These are phyloP conservation scores for Primulina eburnea DNA, from an alignment of 257 asterid species.

Conservation along the genomic window DNA sequence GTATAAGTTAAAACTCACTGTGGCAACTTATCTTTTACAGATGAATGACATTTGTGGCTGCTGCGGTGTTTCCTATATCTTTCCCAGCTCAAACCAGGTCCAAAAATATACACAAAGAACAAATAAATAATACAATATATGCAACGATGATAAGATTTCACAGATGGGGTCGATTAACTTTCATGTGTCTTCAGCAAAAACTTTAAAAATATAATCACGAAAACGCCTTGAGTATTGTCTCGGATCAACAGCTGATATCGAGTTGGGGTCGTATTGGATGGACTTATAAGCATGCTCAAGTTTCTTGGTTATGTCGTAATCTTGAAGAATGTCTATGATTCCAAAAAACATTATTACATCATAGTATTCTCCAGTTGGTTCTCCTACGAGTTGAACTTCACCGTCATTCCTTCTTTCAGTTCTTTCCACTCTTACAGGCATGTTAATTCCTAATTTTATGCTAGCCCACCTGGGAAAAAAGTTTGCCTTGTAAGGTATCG, in stretches of 20 bases:
- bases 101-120: neutral
- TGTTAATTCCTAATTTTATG: constrained; percentile 74
- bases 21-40: neutral
- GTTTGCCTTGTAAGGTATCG: neutral
- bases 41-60: neutral
- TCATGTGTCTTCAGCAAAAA: constrained; percentile 80
- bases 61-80: neutral
- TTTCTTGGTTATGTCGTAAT: constrained; percentile 89
- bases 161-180: neutral
- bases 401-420: constrained; percentile 55
- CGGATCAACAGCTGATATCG: constrained; percentile 96
- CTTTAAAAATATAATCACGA: constrained; percentile 82
- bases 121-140: no score
- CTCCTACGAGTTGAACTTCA: constrained; percentile 73
- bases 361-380: constrained; percentile 82
- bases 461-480: constrained; percentile 64
- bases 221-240: constrained; percentile 79
- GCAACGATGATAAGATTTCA: neutral
- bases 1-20: neutral
- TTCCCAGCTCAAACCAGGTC: neutral
- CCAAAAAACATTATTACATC: constrained; percentile 86
- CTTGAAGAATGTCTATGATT: constrained; percentile 93
- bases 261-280: constrained; percentile 82
- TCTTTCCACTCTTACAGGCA: constrained; percentile 93
- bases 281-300: constrained; percentile 96